phyloP scores from a whole-genome alignment of 2,329 filamentous ascomycete species.

The Furcasterigmium furcatum region DNA sequence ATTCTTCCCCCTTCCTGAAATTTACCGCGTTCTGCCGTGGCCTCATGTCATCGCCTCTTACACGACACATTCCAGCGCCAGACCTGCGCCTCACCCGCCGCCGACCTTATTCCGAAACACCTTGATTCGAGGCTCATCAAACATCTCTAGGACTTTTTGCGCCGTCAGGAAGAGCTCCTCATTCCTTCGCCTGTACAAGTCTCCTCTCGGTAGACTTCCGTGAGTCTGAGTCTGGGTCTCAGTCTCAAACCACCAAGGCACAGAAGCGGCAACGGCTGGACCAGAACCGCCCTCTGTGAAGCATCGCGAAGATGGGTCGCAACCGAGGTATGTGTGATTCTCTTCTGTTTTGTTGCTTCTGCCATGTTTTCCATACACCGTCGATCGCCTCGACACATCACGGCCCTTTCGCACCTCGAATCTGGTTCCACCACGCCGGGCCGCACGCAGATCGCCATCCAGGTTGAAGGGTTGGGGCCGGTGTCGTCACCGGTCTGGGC shows the following conservation, averaged over 20 bases:
- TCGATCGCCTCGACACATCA: background rate
- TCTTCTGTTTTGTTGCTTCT: background rate
- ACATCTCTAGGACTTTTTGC: too few species aligned
- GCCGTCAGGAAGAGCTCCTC: too few species aligned
- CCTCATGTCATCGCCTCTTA: too few species aligned
- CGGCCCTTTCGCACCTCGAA: too few species aligned
- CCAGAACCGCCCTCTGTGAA: background rate
- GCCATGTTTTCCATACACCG: background rate
- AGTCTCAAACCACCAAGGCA: background rate
- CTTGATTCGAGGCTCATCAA: too few species aligned
- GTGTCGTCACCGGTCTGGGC: background rate
- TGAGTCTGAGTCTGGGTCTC: too few species aligned
- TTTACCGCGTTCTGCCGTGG: too few species aligned
- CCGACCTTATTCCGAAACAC: too few species aligned
- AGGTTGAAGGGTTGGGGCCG: background rate
- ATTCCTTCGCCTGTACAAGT: too few species aligned
- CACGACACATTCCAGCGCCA: too few species aligned
- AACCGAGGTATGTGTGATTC: constrained; percentile 48
- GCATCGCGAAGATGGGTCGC: constrained; percentile 43
- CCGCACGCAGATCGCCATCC: background rate
- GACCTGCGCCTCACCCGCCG: too few species aligned
- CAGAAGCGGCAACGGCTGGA: background rate
- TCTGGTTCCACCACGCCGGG: background rate
- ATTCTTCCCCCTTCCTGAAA: too few species aligned
- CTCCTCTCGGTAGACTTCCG: background rate